Conservation (phyloP, 2,329 filamentous ascomycete species). For the Arthrobotrys megalospora region DNA sequence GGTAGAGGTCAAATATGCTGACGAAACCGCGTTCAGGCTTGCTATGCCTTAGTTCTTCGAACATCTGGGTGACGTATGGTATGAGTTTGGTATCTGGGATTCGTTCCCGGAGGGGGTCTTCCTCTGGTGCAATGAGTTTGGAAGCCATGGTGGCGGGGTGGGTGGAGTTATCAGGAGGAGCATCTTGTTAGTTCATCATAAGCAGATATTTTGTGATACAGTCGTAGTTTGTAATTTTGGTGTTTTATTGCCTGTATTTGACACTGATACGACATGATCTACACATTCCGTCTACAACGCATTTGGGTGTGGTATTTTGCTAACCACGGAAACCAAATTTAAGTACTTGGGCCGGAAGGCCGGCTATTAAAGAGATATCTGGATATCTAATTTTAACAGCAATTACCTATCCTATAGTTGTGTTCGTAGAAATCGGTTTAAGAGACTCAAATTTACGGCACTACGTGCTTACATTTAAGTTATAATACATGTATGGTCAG, state of each 20-base stretch:
- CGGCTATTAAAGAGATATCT: too few species aligned
- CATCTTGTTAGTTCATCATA: neutral
- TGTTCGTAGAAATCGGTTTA: too few species aligned
- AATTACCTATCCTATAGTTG: too few species aligned
- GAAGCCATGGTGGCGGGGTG: constrained; percentile 11
- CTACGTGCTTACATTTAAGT: too few species aligned
- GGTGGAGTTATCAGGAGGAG: neutral
- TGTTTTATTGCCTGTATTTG: neutral
- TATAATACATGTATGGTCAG: too few species aligned
- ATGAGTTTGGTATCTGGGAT: constrained; percentile 7
- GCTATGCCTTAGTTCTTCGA: neutral
- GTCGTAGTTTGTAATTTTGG: neutral
- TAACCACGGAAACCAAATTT: too few species aligned
- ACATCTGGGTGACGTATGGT: neutral
- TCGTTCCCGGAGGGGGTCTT: neutral
- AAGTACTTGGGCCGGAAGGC: too few species aligned
- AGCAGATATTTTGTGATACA: neutral
- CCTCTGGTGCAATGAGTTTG: neutral
- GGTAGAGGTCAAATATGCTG: neutral
- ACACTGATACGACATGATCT: too few species aligned
- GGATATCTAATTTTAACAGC: too few species aligned
- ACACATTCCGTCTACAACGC: too few species aligned
- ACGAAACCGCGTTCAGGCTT: neutral
- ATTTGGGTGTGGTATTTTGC: too few species aligned
- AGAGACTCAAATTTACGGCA: too few species aligned